Evolutionary conservation across 1,284 basidiomycete species (phyloP).

Genomic region (Tilletia indica): DNA sequence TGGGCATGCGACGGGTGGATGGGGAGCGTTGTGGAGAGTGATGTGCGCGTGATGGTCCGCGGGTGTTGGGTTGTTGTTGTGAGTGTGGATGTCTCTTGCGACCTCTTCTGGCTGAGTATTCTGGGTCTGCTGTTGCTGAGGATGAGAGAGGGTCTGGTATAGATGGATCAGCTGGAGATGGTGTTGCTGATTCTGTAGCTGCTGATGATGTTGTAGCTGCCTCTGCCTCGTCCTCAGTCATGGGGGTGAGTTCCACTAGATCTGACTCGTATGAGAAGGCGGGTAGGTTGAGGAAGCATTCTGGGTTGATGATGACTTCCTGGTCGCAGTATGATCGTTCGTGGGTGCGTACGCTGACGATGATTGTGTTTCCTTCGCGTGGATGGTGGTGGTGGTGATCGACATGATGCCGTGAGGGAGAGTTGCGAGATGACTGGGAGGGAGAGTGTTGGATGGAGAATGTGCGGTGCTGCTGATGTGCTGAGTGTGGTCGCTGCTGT

Average conservation of each 20-base stretch:
- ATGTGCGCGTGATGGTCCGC: background rate
- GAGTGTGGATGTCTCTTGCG: no score
- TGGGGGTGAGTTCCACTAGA: slow-evolving; percentile 3
- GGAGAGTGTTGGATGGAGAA: no score
- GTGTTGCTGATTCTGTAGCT: background rate
- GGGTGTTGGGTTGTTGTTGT: no score
- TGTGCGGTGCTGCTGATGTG: background rate
- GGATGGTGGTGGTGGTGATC: background rate
- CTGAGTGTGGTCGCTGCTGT: background rate
- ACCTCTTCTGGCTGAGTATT: no score
- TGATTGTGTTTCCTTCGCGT: background rate
- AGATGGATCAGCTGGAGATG: background rate
- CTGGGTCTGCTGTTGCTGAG: no score
- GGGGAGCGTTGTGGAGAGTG: background rate
- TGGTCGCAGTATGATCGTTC: slow-evolving; percentile 11
- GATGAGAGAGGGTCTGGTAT: no score
- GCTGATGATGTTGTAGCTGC: no score
- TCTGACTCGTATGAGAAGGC: slow-evolving; percentile 18
- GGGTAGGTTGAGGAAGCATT: background rate
- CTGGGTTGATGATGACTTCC: slow-evolving; percentile 15
- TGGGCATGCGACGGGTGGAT: background rate
- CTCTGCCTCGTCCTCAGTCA: background rate
- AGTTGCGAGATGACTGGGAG: no score
- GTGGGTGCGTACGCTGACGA: slow-evolving; percentile 9
- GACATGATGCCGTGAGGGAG: no score